These are phyloP conservation scores for Trametes maxima DNA, from an alignment of 768 basidiomycete species.

Conservation along the genomic window DNA sequence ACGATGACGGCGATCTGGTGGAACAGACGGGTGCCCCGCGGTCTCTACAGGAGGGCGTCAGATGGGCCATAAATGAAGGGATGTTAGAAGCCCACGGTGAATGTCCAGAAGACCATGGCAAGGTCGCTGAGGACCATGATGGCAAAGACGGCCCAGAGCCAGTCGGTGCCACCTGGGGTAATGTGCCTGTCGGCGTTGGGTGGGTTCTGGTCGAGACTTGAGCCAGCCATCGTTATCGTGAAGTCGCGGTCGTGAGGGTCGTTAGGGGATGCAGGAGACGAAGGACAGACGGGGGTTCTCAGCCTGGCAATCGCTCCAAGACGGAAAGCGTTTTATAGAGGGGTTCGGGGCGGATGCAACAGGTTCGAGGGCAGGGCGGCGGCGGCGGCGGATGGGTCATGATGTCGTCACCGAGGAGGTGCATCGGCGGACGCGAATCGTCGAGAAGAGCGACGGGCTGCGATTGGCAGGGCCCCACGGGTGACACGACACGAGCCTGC, in stretches of 20 bases:
- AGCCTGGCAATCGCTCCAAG: neutral
- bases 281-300: neutral
- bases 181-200: constrained; percentile 42
- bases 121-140: constrained; percentile 50
- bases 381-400: too few species aligned
- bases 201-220: constrained; percentile 39
- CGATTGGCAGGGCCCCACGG: too few species aligned
- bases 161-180: constrained; percentile 50
- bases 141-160: constrained; percentile 58
- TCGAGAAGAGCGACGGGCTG: too few species aligned
- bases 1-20: constrained; percentile 52
- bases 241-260: constrained; percentile 7
- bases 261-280: constrained; percentile 4
- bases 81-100: constrained; percentile 29
- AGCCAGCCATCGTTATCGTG: constrained; percentile 18
- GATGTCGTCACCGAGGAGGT: too few species aligned
- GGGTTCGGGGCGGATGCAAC: neutral
- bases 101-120: constrained; percentile 42
- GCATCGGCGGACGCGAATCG: too few species aligned
- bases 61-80: neutral
- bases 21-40: constrained; percentile 48
- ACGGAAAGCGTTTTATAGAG: neutral
- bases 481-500: too few species aligned
- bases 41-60: constrained; percentile 30
- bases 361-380: too few species aligned